Base-by-base conservation (phyloP, 176 grass and related monocot genomes). In the Oryza meyeriana region DNA sequence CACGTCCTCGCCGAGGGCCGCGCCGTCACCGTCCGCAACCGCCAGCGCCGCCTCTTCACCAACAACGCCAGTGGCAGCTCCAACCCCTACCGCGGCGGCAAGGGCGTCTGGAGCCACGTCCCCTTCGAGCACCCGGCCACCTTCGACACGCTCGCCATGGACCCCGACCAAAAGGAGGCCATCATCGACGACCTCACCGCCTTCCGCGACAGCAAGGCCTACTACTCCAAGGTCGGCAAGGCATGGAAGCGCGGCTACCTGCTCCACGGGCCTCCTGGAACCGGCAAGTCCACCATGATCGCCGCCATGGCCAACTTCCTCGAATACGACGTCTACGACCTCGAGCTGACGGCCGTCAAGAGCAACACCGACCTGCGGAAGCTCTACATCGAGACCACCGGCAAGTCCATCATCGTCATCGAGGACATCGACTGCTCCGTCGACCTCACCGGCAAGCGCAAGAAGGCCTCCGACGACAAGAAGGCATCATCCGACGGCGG, bases 281-380 rank as follows among this genome's bases (percentile, higher is more conserved):
- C 90, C 8, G 94, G 90, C 40, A 96, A 96, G 76, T 96, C 94
- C 66, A 86, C 90, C 83, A 91, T 93, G 90, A 93, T 96, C 48
- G 76, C 86, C 1, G 91, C 94, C 24, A 97, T 97, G 2, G 94
- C 94, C 26, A 93, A 93, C 74, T 89, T 83, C 65, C 66, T 97
- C 7, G 77, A 93, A 59, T 97, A 97, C 36, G 88, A 93, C 42
- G 72, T 91, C 30, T 93, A 97, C 22, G 91, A 97, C 12, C 72
- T 97, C 8, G 91, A 97, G 83, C 83, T 96, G 33, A 93, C 93
- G 0, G 61, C 85, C 0, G 72, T 96, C 17, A 90, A 96, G 82
- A 88, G 66, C 72, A 96, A 96, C 72, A 86, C 85, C 16, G 90
- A 96, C 40, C 86, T 96, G 39, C 25, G 93, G 16, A 97, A 89